These are phyloP conservation scores for Botrytis byssoidea DNA, from an alignment of 2,329 filamentous ascomycete species.

Conservation along the genomic window DNA sequence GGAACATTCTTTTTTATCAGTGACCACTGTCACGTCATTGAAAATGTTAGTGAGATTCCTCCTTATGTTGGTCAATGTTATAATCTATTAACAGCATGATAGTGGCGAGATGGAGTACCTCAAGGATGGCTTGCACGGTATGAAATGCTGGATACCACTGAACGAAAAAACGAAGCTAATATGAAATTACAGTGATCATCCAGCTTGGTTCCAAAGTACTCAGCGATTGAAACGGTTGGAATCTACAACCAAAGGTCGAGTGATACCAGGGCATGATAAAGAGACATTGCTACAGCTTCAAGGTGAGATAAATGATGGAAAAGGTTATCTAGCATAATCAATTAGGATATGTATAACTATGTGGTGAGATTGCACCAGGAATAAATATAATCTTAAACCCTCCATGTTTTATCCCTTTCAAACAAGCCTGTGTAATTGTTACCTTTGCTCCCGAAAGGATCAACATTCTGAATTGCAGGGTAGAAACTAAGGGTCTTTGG, in stretches of 20 bases:
- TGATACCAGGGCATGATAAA: constrained; percentile 36
- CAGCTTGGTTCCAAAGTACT: constrained; percentile 39
- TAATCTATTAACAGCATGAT: background rate
- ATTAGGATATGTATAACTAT: background rate
- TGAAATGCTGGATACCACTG: background rate
- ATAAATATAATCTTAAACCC: background rate
- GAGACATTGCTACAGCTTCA: constrained; percentile 34
- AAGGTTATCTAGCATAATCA: constrained; percentile 16
- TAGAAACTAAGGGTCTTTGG: background rate
- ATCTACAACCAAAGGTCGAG: constrained; percentile 33
- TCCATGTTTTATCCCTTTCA: background rate
- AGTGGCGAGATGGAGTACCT: constrained; percentile 37
- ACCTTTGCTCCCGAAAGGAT: background rate
- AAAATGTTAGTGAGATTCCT: constrained; percentile 31
- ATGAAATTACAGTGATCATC: constrained; percentile 33
- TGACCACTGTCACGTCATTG: constrained; percentile 40
- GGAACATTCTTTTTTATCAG: constrained; percentile 41
- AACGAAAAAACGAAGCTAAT: constrained; percentile 9
- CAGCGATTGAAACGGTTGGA: constrained; percentile 38
- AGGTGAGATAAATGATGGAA: constrained; percentile 31
- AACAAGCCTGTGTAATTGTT: background rate
- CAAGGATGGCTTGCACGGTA: constrained; percentile 40
- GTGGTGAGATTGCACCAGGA: background rate
- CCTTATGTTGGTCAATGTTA: background rate
- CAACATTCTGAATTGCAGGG: background rate